These are phyloP conservation scores for Inga laurina DNA, from an alignment of 306 rosid species.

Conservation along the genomic window DNA sequence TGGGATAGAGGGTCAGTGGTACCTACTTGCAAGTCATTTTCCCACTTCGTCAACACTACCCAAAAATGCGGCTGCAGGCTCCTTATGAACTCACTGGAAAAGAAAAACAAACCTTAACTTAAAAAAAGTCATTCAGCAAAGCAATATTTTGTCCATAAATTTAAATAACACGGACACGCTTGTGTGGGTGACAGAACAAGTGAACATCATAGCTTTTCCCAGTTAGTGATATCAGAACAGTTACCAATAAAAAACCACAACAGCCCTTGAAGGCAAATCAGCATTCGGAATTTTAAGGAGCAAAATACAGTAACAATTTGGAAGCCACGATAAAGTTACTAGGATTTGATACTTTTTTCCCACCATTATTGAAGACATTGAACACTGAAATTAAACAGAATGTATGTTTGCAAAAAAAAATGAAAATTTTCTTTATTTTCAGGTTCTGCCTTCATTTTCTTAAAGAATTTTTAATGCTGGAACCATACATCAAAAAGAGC, in stretches of 20 bases:
- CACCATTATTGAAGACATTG: conserved; percentile 6
- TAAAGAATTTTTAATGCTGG: not conserved
- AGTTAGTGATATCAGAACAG: not conserved
- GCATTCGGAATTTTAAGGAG: conserved; percentile 1
- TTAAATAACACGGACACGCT: not conserved
- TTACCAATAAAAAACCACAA: not conserved
- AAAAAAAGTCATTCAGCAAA: not conserved
- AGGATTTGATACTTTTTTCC: not conserved
- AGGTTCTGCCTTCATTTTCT: not conserved
- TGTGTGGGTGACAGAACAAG: not conserved
- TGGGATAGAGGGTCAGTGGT: not conserved
- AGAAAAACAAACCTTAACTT: conserved; percentile 22
- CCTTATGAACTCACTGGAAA: conserved; percentile 48
- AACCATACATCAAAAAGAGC: conserved; percentile 1
- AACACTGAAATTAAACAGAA: not conserved
- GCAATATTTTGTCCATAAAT: not conserved
- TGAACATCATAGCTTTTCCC: conserved; percentile 18
- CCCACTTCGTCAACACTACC: conserved; percentile 33
- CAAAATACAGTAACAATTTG: not conserved
- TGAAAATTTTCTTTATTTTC: not conserved
- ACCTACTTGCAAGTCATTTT: conserved; percentile 39
- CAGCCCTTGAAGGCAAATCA: not conserved
- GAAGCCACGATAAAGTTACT: not conserved
- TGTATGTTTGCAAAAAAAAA: not conserved
- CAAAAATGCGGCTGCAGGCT: conserved; percentile 27